These are phyloP conservation scores for Magnaporthiopsis poae DNA, from an alignment of 2,329 filamentous ascomycete species.

Conservation along the genomic window DNA sequence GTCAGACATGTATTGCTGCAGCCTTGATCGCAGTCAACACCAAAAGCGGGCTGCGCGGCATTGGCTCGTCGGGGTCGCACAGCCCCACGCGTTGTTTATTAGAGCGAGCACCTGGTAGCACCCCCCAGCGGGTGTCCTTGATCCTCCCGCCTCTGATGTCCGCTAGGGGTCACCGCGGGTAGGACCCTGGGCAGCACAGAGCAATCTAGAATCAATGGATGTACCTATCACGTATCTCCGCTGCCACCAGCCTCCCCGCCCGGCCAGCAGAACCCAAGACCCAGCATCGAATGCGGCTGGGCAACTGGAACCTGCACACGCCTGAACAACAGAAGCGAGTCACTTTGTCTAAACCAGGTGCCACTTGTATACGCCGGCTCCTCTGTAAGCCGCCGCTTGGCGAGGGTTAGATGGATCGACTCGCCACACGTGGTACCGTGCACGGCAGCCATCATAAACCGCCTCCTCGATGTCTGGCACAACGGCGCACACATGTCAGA, in stretches of 20 bases:
- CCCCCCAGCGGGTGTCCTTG: not conserved
- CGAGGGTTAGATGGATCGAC: not conserved
- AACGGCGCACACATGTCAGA: not conserved
- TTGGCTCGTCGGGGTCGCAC: not conserved
- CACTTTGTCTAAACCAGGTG: not conserved
- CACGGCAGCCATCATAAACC: constrained; percentile 1
- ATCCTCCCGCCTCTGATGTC: no score
- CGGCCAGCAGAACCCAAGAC: not conserved
- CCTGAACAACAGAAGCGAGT: not conserved
- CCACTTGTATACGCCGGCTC: not conserved
- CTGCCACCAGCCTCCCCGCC: no score
- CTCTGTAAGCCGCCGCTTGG: not conserved
- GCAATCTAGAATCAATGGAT: no score
- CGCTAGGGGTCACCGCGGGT: no score
- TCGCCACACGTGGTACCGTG: not conserved
- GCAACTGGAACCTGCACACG: not conserved
- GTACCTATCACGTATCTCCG: no score
- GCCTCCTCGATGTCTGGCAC: not conserved
- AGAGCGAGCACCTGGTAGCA: not conserved
- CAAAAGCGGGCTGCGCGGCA: not conserved
- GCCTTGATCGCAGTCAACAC: not conserved
- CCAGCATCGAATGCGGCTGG: not conserved
- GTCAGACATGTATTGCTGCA: not conserved
- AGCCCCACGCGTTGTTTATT: not conserved
- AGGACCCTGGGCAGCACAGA: no score